Base-by-base conservation (phyloP, 139 green algal species). In the Marvania coccoides region DNA sequence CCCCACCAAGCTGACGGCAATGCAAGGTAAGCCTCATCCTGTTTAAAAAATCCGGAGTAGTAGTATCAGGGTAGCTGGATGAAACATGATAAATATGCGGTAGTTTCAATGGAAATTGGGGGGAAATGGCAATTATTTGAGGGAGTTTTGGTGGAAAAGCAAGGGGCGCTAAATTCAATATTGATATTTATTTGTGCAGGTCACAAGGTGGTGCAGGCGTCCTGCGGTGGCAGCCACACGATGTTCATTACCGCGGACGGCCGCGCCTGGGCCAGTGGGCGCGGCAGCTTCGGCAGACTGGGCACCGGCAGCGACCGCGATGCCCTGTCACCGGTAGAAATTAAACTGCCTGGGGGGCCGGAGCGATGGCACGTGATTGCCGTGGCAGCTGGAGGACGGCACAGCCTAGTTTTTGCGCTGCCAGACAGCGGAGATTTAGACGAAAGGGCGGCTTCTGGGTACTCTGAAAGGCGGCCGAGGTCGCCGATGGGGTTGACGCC, bases 181-280 rank as follows among this genome's bases (percentile, higher is more conserved):
- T n/a, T n/a, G n/a, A n/a, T n/a, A n/a, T n/a, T n/a, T n/a, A n/a
- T n/a, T 37, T 34, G 39, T 14, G 80, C 85, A 55, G 71, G 71
- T 2, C 78, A 83, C 51, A 57, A 72, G 14, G 71, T 90, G 36
- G 72, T 88, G 46, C 79, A 93, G 75, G 81, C 77, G 8, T 70
- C 73, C 9, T 87, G 81, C 53, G 89, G 89, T 9, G 86, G 88
- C 48, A 89, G 79, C 2, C 88, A 95, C 75, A 88, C 82, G 4
- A 42, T 83, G 48, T 76, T 74, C 28, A 76, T 93, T 14, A 90
- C 87, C 1, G 67, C 61, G 6, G 61, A 81, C 33, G 86, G 83
- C 2, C 76, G 78, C 38, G 74, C 34, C 36, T 56, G 38, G 14
- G 40, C 33, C n/a, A 58, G 59, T 69, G 87, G 66, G 82, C 37